Base-by-base conservation (phyloP, 2,329 filamentous ascomycete species). In the Herpomyces periplanetae region DNA sequence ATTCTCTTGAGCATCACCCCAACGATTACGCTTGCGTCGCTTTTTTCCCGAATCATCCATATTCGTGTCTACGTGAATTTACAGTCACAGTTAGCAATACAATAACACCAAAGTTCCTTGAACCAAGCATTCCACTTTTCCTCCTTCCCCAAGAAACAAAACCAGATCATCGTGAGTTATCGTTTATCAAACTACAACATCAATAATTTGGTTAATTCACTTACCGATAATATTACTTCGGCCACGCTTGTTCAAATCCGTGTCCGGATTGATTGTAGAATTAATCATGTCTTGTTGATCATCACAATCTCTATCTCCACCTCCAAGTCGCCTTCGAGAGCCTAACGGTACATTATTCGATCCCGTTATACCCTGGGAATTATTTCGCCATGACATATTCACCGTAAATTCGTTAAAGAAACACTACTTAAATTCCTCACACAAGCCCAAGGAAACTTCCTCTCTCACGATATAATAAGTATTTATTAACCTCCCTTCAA, bases 301-400 rank as follows among this genome's bases (percentile, higher is more conserved):
- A 10, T 10, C 13, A 17, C 39, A 30, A 26, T 33, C 34, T 18
- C 28, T 31, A 16, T 62, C 54, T 18, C 53, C 60, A 27, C 52
- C 64, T 24, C 57, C 62, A 30, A 84, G 71, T 25, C 73, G 64
- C 31, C 65, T 57, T 28, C 57, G 52, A 30, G 57, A 84, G 20
- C 80, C 80, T 25, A 96, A 46, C 24, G 80, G 80, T 32, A 96
- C 85, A 34, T 88, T 91, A 43, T 96, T 96, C 17, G 84, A 91
- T 20, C 80, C 80, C 9, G 80, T 96, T 37, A 87, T 85, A 30
- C 80, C 80, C 33, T 55, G 48, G n/a, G n/a, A n/a, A 28, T 48
- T 51, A 27, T n/a, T n/a, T n/a, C 55, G 48, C 53, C 54, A 60
- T 37, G 54, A 42, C 55, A 60, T 60, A 16, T 17, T 42, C 26